A percentile compares a stretch with the other conserved stretches of the same genome.
These are phyloP conservation scores for Hypoxylon lienhwacheense DNA, from an alignment of 495 filamentous ascomycete genomes.

Conservation along the genomic window DNA sequence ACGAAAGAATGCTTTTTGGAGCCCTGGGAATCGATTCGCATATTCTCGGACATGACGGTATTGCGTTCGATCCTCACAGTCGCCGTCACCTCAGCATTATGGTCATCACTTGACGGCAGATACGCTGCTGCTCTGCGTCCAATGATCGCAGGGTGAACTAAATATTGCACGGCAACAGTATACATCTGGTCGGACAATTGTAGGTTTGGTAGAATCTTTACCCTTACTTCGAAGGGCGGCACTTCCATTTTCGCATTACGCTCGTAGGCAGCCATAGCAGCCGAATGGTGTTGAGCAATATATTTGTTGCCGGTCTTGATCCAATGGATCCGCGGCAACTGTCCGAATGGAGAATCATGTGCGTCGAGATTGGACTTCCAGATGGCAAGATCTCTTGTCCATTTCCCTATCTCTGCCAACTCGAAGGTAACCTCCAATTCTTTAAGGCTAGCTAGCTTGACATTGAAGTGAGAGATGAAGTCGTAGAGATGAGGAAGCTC, in stretches of 20 bases:
- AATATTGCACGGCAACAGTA: slow-evolving; percentile 1
- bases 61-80: slow-evolving; percentile 4
- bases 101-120: slow-evolving; percentile 3
- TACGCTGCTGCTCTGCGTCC: slow-evolving; percentile 4
- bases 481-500: slow-evolving; percentile 11
- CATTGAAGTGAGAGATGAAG: slow-evolving; percentile 17
- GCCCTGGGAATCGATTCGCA: neutral
- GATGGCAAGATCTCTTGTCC: neutral
- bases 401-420: neutral
- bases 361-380: slow-evolving; percentile 1
- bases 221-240: slow-evolving; percentile 9
- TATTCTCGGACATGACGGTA: slow-evolving; percentile 4
- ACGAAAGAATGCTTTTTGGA: slow-evolving; percentile 8
- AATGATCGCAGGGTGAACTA: slow-evolving; percentile 3
- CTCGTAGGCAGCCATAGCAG: slow-evolving; percentile 14
- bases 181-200: neutral
- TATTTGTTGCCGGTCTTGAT: slow-evolving; percentile 1
- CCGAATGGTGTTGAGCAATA: slow-evolving; percentile 7
- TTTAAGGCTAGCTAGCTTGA: slow-evolving; percentile 1
- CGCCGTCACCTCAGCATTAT: neutral
- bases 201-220: neutral
- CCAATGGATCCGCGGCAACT: slow-evolving; percentile 9
- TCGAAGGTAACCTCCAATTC: neutral
- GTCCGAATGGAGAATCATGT: neutral
- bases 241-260: neutral